Percentiles rank a stretch among this genome's conserved stretches.
phyloP scores from a whole-genome alignment of 2,329 filamentous ascomycete genomes.

The Graphiopsis chlorocephala region DNA sequence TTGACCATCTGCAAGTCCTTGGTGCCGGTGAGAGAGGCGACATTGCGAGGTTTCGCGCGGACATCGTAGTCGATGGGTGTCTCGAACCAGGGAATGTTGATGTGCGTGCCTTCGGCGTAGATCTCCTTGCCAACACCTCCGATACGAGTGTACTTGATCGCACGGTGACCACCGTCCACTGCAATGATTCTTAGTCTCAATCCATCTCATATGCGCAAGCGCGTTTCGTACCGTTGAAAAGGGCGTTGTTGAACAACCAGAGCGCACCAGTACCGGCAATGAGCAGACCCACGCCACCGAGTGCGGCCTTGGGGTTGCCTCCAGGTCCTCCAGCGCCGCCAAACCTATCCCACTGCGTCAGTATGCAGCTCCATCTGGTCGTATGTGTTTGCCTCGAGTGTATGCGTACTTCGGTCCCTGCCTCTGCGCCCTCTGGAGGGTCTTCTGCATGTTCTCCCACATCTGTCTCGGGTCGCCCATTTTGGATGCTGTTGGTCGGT shows the following conservation, averaged over 20 bases:
- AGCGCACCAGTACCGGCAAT: constrained; percentile 52
- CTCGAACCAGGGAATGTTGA: constrained; percentile 95
- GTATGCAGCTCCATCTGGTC: constrained; percentile 15
- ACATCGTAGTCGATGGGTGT: constrained; percentile 96
- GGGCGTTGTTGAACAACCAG: constrained; percentile 59
- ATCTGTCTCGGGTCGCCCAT: constrained; percentile 61
- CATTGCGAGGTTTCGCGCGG: constrained; percentile 93
- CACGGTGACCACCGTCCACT: constrained; percentile 96
- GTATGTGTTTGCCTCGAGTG: constrained; percentile 5
- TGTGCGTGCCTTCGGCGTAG: constrained; percentile 93
- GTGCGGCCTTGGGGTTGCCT: constrained; percentile 49
- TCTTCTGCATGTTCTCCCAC: constrained; percentile 63
- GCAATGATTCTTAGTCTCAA: constrained; percentile 12
- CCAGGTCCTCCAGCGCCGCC: constrained; percentile 50
- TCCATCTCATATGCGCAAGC: not conserved
- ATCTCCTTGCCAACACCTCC: constrained; percentile 95
- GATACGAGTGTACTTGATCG: constrained; percentile 91
- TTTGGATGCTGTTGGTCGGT: constrained; percentile 14
- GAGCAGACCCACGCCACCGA: constrained; percentile 54
- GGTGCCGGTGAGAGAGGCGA: constrained; percentile 93
- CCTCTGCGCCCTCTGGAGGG: constrained; percentile 50
- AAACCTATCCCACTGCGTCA: constrained; percentile 34
- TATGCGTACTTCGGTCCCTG: constrained; percentile 41
- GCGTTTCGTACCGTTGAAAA: constrained; percentile 61
- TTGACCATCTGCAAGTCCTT: constrained; percentile 99